Evolutionary conservation across 2,329 filamentous ascomycete genomes (phyloP), one percentile per base, ranked within the genome.

Genomic region (Claviceps citrina): DNA sequence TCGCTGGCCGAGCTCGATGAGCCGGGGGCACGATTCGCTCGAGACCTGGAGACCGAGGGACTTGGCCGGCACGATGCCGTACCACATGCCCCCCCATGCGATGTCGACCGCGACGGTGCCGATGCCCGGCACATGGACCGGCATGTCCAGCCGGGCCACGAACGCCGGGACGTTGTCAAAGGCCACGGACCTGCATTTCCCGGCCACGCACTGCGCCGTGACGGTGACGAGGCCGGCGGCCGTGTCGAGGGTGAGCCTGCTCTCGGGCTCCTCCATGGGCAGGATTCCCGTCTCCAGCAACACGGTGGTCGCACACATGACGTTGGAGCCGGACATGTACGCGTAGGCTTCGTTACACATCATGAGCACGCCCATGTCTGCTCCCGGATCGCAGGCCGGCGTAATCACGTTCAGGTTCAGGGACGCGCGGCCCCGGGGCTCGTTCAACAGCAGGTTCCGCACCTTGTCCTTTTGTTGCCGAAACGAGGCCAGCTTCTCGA

Each of bases 231-330:
- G 44, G 0, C 65, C 65, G 1, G 66, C 66, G 0, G 65, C 58
- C 0, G 65, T 65, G 39, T 69, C 65, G 10, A 68, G 49, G 1
- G 44, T 53, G 3, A 68, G 32, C 9, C 50, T 46, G 1, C 64
- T 68, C 2, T 58, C 42, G 0, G 65, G 65, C 43, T 67, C 64
- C 18, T 54, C 50, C 62, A 68, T 68, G 0, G 53, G 49, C 1
- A 68, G 41, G 55, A 67, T 67, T 1, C 65, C 65, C 0, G 63
- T 68, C 44, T 68, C 66, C 18, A 69, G 45, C 12, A 69, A 47
- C 0, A 66, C 66, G 0, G 65, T 68, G 0, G 58, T 50, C 0
- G 60, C 63, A 35, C 56, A 61, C 13, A 68, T 65, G 1, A 58
- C 60, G 36, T 69, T 68, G 3, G 59, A 57, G 0, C 66, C 64